phyloP scores from a whole-genome alignment of 164 flowering plant species.

The Piper betle region DNA sequence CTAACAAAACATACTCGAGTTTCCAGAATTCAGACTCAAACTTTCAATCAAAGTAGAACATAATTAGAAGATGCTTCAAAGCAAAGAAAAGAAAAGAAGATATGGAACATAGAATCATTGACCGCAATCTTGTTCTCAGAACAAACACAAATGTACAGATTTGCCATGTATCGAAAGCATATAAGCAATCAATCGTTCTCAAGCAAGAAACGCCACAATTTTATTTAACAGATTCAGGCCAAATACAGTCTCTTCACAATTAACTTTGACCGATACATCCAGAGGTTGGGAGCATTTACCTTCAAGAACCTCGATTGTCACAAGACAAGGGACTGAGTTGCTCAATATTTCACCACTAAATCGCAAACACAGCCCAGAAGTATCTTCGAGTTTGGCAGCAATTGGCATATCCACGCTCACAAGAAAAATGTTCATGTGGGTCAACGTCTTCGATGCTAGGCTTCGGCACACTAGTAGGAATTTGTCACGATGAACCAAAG shows the following conservation, averaged over 20 bases:
- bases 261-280: slow-evolving; percentile 47
- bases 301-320: slow-evolving; percentile 41
- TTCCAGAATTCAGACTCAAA: too few relatives aligned
- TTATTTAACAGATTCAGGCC: slow-evolving; percentile 83
- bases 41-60: too few relatives aligned
- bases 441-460: slow-evolving; percentile 64
- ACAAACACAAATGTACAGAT: too few relatives aligned
- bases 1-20: too few relatives aligned
- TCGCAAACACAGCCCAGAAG: slow-evolving; percentile 68
- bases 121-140: too few relatives aligned
- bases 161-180: not conserved
- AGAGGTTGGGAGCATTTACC: slow-evolving; percentile 73
- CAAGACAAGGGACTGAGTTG: slow-evolving; percentile 57
- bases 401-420: slow-evolving; percentile 81
- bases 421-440: slow-evolving; percentile 58
- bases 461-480: slow-evolving; percentile 60
- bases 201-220: slow-evolving; percentile 41
- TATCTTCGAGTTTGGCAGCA: slow-evolving; percentile 48
- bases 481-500: slow-evolving; percentile 32
- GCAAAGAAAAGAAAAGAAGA: too few relatives aligned
- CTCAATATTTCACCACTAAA: slow-evolving; percentile 79
- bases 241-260: slow-evolving; percentile 90
- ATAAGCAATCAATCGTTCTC: not conserved
- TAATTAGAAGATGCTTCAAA: too few relatives aligned
- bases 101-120: too few relatives aligned